Base-by-base conservation (phyloP, 257 asterid species). In the Salvia miltiorrhiza region DNA sequence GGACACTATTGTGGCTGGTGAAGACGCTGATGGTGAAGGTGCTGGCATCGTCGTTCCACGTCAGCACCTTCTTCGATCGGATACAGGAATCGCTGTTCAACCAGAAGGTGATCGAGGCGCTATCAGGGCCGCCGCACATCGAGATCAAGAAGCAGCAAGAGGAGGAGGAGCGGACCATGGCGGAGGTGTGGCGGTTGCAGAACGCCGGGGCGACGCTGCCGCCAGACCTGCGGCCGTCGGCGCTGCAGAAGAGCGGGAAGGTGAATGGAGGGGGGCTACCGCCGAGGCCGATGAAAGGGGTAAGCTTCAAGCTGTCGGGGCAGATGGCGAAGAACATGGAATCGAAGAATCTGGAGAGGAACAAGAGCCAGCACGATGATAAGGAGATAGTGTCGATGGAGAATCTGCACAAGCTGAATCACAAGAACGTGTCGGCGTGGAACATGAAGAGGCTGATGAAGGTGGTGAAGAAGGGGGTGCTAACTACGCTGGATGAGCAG, bases 21-120 rank as follows among this genome's bases (percentile, higher is more conserved):
- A 94, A 94, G 87, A 94, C 99, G 0, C 88, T 94, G 5, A 89
- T 94, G 92, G 96, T 94, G 33, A 91, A 91, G 73, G 95, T 94
- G 13, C 86, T 91, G 0, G 97, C 99, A 0, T 90, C 99, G 7
- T 93, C 97, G 0, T 93, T 93, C 61, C 98, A 93, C n/a, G 98
- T 93, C 14, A 93, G 97, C 80, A 86, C 96, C 0, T 93, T 90
- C 80, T 93, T 93, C 35, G 97, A 93, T 33, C 86, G 98, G 23
- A 93, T 93, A 28, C 97, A 93, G 21, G 98, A 88, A 9, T 85
- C 97, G 0, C 45, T 93, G 67, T 93, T 88, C 12, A 93, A 90
- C 39, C 98, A 93, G 73, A 90, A 87, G 39, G 88, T 87, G 54
- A 93, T 93, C 10, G 96, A 90, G 85, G 78, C 91, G 12, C 54